These are phyloP conservation scores for Lachancea nothofagi DNA, from an alignment of 805 yeast species.

Conservation along the genomic window DNA sequence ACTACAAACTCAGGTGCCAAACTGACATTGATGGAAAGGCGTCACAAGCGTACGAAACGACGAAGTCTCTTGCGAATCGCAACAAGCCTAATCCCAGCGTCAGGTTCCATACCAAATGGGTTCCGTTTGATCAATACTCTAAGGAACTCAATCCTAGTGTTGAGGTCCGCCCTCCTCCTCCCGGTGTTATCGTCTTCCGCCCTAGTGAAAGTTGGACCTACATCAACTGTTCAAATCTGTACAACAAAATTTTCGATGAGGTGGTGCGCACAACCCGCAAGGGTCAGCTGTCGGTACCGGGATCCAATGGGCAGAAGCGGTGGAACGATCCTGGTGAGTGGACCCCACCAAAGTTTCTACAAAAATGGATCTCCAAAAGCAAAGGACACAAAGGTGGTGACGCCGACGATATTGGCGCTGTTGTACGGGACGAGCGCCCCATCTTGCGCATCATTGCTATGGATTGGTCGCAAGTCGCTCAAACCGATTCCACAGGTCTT, in stretches of 20 bases:
- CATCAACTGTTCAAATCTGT: conserved; percentile 71
- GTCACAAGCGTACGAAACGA: neutral
- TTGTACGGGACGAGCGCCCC: conserved; percentile 45
- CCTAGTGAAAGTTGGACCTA: conserved; percentile 77
- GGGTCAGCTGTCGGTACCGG: conserved; percentile 41
- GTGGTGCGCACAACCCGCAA: conserved; percentile 56
- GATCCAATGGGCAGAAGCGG: conserved; percentile 52
- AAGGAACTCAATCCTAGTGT: conserved; percentile 50
- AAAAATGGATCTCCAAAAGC: conserved; percentile 14
- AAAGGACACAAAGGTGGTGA: conserved; percentile 9
- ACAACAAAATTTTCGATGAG: conserved; percentile 63
- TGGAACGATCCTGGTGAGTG: conserved; percentile 82
- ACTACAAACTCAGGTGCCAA: neutral
- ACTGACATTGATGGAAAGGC: neutral
- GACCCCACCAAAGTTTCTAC: conserved; percentile 36
- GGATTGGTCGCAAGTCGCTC: conserved; percentile 74
- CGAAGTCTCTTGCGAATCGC: too few species aligned
- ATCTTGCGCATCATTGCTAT: conserved; percentile 63
- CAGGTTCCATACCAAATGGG: conserved; percentile 59
- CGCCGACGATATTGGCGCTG: neutral
- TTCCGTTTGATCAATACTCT: conserved; percentile 46
- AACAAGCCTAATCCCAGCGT: conserved; percentile 20
- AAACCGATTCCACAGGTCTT: conserved; percentile 72
- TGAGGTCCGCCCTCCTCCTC: conserved; percentile 71
- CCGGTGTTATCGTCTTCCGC: conserved; percentile 83